Evolutionary conservation across 768 basidiomycete genomes (phyloP), one percentile per base, ranked within the genome.

Genomic region (Phaeolepiota aurea): DNA sequence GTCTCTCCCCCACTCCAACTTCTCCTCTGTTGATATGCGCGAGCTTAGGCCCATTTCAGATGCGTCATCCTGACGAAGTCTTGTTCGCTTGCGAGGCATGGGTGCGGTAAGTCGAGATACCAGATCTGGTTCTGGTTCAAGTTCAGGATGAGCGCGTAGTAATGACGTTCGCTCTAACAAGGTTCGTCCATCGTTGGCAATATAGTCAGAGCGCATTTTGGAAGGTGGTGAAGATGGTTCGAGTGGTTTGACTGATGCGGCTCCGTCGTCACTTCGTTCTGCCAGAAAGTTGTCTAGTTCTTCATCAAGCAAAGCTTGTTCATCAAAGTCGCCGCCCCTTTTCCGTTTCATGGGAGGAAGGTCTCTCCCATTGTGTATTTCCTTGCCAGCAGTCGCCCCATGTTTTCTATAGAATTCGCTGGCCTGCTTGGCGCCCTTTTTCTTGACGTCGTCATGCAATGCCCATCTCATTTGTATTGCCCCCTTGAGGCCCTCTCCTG

Each of bases 401-500:
- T 89, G 82, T 52, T 76, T 82, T 57, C 60, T 77, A 59, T 91
- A 91, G 48, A 89, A 91, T 49, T 82, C 63, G 53, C 87, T 89
- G 46, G 82, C 72, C 42, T 64, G 66, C 54, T 72, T 76, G 3
- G 88, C 84, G 1, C 83, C 85, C 38, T 69, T 75, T 64, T 83
- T 77, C 67, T 91, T 91, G 33, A 87, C 72, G 49, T 91, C 88
- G 20, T 76, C 73, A 19, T 49, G 53, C 43, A 62, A 66, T 0
- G 88, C 88, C 85, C 84, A 88, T 18, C 88, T 76, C 76, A 91
- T 82, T 41, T 64, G 66, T 30, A 91, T 69, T 4, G 56, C 50
- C 10, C 80, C 86, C 51, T 76, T 79, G 21, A 88, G 54, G 2
- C 81, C 83, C 44, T 77, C 72, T 2, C 82, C 74, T 45, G 76